A percentile compares a stretch with the other conserved stretches of the same genome.
Conservation (phyloP, 1,284 basidiomycete species). For the Ceratobasidium sp. region DNA sequence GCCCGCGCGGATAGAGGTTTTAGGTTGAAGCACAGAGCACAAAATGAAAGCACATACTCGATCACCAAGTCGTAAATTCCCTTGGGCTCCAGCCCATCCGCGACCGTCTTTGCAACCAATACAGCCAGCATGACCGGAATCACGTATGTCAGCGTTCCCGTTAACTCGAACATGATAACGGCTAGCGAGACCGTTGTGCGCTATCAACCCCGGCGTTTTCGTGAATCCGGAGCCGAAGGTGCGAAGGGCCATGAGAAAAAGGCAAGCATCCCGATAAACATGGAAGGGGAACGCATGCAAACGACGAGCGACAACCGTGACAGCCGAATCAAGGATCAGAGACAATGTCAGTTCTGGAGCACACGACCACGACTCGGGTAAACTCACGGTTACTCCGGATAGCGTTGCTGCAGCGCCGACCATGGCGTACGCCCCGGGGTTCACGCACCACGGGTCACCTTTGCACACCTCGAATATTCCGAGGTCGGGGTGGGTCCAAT, state of each 20-base stretch:
- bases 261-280: background rate
- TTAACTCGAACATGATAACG: slow-evolving; percentile 97
- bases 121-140: slow-evolving; percentile 93
- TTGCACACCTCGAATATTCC: slow-evolving; percentile 71
- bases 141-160: slow-evolving; percentile 92
- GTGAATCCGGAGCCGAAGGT: too few species aligned
- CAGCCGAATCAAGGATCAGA: background rate
- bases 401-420: slow-evolving; percentile 87
- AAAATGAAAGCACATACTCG: slow-evolving; percentile 59
- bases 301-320: background rate
- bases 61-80: slow-evolving; percentile 97
- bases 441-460: slow-evolving; percentile 70
- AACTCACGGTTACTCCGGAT: slow-evolving; percentile 82
- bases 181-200: slow-evolving; percentile 90
- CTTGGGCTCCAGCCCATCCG: slow-evolving; percentile 92
- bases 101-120: slow-evolving; percentile 91
- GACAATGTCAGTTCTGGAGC: background rate
- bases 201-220: slow-evolving; percentile 50
- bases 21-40: background rate
- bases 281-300: background rate
- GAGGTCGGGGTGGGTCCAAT: slow-evolving; percentile 69
- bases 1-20: too few species aligned
- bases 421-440: slow-evolving; percentile 92
- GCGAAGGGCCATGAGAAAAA: background rate
- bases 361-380: slow-evolving; percentile 42